Percentiles rank a stretch among this genome's conserved stretches.
These are phyloP conservation scores for Syzygium syzygioides DNA, from an alignment of 441 rosid genomes.

Conservation along the genomic window DNA sequence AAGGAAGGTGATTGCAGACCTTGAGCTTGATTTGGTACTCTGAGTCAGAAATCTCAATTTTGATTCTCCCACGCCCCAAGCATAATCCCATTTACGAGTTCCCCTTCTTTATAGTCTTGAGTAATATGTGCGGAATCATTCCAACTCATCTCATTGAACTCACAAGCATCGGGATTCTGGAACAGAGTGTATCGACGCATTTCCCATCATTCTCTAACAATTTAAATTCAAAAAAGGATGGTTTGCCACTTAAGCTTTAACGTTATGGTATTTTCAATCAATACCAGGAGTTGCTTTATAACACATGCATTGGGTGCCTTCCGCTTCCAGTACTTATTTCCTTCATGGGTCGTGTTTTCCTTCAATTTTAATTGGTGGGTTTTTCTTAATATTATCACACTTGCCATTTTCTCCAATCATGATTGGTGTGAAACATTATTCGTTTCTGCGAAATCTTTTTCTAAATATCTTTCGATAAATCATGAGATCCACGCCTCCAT, in stretches of 20 bases:
- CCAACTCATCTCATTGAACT: neutral
- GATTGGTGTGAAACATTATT: no score
- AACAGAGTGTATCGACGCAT: neutral
- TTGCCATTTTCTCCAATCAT: neutral
- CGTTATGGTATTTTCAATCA: neutral
- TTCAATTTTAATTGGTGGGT: neutral
- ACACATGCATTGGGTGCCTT: neutral
- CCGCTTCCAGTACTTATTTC: neutral
- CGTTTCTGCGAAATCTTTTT: no score
- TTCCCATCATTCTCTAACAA: neutral
- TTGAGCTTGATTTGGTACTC: neutral
- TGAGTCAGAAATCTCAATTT: neutral
- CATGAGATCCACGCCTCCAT: no score
- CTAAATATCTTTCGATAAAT: no score
- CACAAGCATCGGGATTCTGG: neutral
- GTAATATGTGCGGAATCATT: neutral
- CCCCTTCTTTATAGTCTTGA: neutral
- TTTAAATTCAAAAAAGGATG: neutral
- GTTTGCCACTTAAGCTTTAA: neutral
- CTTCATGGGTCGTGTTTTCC: neutral
- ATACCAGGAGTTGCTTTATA: neutral
- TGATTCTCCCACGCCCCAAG: neutral
- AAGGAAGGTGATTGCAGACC: neutral
- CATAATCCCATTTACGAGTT: neutral
- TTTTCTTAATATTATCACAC: neutral